Evolutionary conservation across 805 yeast genomes (phyloP), one percentile per base, ranked within the genome.

Genomic region (Starmerella stigmatis): DNA sequence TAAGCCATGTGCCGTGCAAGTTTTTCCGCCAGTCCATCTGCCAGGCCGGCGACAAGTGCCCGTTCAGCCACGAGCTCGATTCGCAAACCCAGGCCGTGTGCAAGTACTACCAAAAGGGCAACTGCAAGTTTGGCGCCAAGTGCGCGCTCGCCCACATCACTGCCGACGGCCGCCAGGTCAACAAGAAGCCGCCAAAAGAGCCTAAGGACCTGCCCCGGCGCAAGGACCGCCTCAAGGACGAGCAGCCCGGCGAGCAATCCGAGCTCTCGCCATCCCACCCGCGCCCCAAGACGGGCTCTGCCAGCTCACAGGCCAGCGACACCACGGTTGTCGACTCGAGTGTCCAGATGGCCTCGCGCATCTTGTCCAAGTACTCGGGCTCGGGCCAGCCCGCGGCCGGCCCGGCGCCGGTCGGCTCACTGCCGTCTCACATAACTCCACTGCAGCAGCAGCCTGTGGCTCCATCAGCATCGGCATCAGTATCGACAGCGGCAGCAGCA

Each of bases 1-100:
- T 85, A 37, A 79, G 94, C 38, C 98, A 89, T 63, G 97, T 89
- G 25, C 98, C 98, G 3, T 89, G 98, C 64, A 89, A 89, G 66
- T 89, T 89, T 68, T 89, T 71, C 63, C 71, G 76, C 47, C 96
- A 88, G 62, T 96, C 97, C 1, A 76, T 83, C 15, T 89, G 98
- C 63, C 96, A 88, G 63, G 97, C 97, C 1, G 97, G 97, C 11
- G 70, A 68, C 42, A 71, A 89, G 1, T 89, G 98, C 62, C 96
- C 96, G 1, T 89, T 89, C 60, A 79, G 92, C 27, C 98, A 89
- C 61, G 69, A 73, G 5, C 60, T 70, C n/a, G 57, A 53, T 30
- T 22, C 51, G 1, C 64, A 62, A 9, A 71, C 71, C 41, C 65
- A 64, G 44, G 67, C 68, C 3, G 85, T 88, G 6, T 89, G 98